Base-by-base conservation (phyloP, 2,329 filamentous ascomycete species). In the Trichoderma simmonsii region DNA sequence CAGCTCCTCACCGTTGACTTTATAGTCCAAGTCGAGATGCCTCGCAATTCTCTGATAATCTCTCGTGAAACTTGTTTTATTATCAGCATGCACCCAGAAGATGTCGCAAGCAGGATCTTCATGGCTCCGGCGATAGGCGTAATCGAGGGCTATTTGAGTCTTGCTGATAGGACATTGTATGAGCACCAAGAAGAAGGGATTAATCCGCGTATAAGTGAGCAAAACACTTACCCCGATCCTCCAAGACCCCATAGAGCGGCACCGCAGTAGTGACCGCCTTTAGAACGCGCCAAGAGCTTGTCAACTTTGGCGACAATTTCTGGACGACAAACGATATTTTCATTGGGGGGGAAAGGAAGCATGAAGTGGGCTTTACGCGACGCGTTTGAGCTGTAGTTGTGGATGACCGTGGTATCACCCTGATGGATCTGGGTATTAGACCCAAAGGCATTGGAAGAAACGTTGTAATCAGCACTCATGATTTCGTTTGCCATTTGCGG, bases 391-490 rank as follows among this genome's bases (percentile, higher is more conserved):
- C 18, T 21, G 43, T 48, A n/a, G 43, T 48, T 21, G 28, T 28
- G 28, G 4, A 28, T 28, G 28, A 28, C 28, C 6, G 28, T 28
- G 6, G 4, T 28, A 28, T 5, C 8, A 8, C 43, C 43, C 18
- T n/a, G 43, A 21, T 48, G 43, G 8, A 48, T 48, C 8, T 48
- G 18, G n/a, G 43, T 48, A n/a, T n/a, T n/a, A 48, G 18, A 1
- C 8, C 43, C 43, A 48, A 48, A 48, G 18, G 18, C 2, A 6
- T n/a, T 21, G 18, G 18, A n/a, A 21, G 8, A 48, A 2, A 48
- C 4, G 0, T 9, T 5, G 18, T 2, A 18, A 11, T 48, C 18
- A 3, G 7, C 2, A 3, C 18, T 21, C 43, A 48, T 48, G 0
- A n/a, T n/a, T 11, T 11, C 4, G 3, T 11, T 48, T 21, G 15